Evolutionary conservation across 176 grass and related monocot genomes (phyloP).

Genomic region (Chrysopogon serrulatus): DNA sequence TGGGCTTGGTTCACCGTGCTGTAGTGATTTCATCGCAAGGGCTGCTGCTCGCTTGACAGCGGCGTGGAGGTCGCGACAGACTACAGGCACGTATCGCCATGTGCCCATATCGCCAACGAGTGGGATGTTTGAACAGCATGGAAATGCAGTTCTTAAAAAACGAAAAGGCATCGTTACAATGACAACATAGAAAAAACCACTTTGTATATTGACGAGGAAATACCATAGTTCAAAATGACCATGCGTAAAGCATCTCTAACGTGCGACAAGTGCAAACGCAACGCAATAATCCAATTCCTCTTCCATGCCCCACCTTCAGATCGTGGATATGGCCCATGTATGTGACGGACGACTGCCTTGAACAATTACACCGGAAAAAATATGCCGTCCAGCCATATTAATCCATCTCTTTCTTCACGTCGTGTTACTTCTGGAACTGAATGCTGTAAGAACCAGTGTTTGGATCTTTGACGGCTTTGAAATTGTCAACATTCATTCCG

Average conservation of each 20-base stretch:
- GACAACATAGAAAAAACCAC: neutral
- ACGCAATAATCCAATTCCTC: neutral
- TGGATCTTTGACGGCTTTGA: slow-evolving; percentile 76
- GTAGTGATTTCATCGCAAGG: too few relatives aligned
- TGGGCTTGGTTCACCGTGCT: too few relatives aligned
- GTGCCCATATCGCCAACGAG: too few relatives aligned
- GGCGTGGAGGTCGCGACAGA: too few relatives aligned
- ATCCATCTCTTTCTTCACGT: neutral
- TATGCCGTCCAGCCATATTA: neutral
- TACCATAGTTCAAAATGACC: neutral
- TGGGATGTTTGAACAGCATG: too few relatives aligned
- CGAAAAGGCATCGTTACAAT: neutral
- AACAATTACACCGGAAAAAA: neutral
- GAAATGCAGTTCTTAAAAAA: neutral
- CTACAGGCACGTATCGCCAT: too few relatives aligned
- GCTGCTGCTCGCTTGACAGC: too few relatives aligned
- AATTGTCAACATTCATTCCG: slow-evolving; percentile 80
- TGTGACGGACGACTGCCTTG: neutral
- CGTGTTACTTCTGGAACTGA: slow-evolving; percentile 52
- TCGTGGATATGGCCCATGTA: neutral
- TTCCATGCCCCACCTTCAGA: neutral
- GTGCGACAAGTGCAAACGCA: neutral
- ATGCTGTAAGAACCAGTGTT: slow-evolving; percentile 77
- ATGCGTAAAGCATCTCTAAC: neutral
- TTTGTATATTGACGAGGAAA: neutral